Conservation (phyloP, 495 filamentous ascomycete genomes). For the Annulohypoxylon maeteangense region DNA sequence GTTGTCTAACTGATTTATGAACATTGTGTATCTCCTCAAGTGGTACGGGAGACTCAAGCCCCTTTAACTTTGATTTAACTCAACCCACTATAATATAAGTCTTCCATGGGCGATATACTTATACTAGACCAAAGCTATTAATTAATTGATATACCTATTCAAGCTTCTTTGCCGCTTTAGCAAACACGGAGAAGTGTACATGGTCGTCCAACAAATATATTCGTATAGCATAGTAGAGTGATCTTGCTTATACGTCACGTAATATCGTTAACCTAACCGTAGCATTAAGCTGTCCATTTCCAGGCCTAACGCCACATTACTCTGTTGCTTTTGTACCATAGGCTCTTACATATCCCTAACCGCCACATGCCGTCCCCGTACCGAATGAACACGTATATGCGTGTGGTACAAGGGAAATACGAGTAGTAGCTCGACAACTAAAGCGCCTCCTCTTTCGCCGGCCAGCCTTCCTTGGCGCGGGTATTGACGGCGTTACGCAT, state of each 20-base stretch:
- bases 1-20: background rate
- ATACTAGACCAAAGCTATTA: background rate
- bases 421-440: background rate
- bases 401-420: background rate
- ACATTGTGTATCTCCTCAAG: background rate
- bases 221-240: background rate
- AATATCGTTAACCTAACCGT: background rate
- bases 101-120: background rate
- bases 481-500: background rate
- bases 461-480: background rate
- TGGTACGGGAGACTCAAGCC: background rate
- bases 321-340: background rate
- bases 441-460: background rate
- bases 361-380: background rate
- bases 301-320: background rate
- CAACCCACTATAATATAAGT: background rate
- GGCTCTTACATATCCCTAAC: background rate
- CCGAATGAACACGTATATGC: background rate
- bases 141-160: background rate
- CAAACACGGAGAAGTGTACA: no score
- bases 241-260: background rate
- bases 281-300: background rate
- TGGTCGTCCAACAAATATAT: background rate
- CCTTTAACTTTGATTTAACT: background rate
- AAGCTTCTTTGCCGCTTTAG: background rate